Conservation (phyloP, 176 grass and related monocot species). For the Elymus sibiricus region DNA sequence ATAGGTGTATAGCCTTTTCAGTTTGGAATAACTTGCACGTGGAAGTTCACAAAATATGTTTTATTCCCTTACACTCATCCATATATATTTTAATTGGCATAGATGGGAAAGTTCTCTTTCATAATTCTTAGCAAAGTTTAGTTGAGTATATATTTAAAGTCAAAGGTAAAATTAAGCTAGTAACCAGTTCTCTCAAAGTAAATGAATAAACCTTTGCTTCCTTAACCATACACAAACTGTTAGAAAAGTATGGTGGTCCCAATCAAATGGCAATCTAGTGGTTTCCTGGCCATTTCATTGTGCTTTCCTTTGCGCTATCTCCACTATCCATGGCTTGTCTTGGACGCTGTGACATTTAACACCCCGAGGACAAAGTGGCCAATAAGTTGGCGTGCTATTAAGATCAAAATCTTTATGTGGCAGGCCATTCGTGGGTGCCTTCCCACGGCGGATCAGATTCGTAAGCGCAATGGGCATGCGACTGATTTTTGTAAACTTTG, state of each 20-base stretch:
- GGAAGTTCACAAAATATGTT: conserved; percentile 6
- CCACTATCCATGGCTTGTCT: too few relatives aligned
- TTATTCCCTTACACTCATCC: conserved; percentile 5
- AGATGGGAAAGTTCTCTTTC: neutral
- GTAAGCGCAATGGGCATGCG: too few relatives aligned
- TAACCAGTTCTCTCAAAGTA: conserved; percentile 5
- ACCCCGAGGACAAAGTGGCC: too few relatives aligned
- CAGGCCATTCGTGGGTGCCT: too few relatives aligned
- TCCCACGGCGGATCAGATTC: too few relatives aligned
- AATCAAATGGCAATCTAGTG: neutral
- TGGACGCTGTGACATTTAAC: too few relatives aligned
- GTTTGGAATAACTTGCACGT: neutral
- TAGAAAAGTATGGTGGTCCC: too few relatives aligned
- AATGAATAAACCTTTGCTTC: conserved; percentile 8
- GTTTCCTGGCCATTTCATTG: too few relatives aligned
- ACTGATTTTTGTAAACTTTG: too few relatives aligned
- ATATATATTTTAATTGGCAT: neutral
- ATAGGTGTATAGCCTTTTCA: conserved; percentile 23
- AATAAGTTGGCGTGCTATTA: too few relatives aligned
- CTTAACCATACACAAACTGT: neutral
- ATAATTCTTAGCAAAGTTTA: conserved; percentile 2
- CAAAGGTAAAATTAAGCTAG: neutral
- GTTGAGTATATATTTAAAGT: neutral
- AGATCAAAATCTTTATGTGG: too few relatives aligned
- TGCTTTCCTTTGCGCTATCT: too few relatives aligned